A percentile compares a stretch with the other conserved stretches of the same genome.
These are phyloP conservation scores for Centella asiatica DNA, from an alignment of 129 eudicot genomes.

Conservation along the genomic window DNA sequence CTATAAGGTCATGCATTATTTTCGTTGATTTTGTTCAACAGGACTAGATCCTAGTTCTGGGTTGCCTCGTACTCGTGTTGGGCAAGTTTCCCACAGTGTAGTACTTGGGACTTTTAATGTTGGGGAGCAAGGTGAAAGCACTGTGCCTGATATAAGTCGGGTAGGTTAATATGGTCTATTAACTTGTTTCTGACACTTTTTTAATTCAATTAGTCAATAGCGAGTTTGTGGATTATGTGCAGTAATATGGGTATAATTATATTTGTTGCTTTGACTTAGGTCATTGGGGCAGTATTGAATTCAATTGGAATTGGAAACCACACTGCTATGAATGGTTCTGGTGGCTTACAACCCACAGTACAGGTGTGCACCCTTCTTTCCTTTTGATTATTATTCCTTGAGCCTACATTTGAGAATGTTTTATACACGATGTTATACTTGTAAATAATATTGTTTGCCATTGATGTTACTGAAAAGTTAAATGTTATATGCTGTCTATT, in stretches of 20 bases:
- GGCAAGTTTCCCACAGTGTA: slow-evolving; percentile 79
- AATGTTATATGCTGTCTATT: neutral
- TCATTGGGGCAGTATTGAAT: slow-evolving; percentile 80
- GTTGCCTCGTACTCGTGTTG: slow-evolving; percentile 59
- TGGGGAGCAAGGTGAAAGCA: slow-evolving; percentile 66
- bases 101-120: slow-evolving; percentile 64
- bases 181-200: neutral
- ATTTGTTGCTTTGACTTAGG: slow-evolving; percentile 30
- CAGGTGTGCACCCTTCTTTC: slow-evolving; percentile 31
- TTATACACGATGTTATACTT: neutral
- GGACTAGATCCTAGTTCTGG: slow-evolving; percentile 57
- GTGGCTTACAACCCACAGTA: slow-evolving; percentile 34
- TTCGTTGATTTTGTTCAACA: slow-evolving; percentile 12
- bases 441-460: neutral
- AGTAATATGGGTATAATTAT: neutral
- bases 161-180: slow-evolving; percentile 29
- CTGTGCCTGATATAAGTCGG: slow-evolving; percentile 63
- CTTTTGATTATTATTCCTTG: neutral
- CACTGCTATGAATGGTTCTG: slow-evolving; percentile 23
- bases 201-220: too few relatives aligned
- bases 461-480: neutral
- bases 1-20: neutral
- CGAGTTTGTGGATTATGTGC: neutral
- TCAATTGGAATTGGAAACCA: slow-evolving; percentile 57
- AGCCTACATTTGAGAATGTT: neutral